Evolutionary conservation across 768 basidiomycete species (phyloP).

Genomic region (Boletus tomentosulus): DNA sequence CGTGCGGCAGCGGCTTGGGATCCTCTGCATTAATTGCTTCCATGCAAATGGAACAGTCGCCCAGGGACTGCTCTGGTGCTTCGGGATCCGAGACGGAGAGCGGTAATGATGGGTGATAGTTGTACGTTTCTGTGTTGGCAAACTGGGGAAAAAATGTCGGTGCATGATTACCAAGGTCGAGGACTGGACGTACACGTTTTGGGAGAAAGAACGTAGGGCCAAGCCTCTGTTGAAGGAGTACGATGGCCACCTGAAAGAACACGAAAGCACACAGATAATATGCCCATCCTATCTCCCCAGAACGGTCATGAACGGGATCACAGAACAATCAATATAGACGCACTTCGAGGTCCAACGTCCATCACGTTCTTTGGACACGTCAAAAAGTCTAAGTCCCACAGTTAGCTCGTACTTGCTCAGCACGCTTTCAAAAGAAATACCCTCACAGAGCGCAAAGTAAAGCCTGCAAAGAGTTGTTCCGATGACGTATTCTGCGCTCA

Average conservation of each 20-base stretch:
- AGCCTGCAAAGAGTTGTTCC: constrained; percentile 73
- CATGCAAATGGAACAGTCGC: constrained; percentile 94
- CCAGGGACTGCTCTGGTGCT: constrained; percentile 68
- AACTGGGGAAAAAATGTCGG: constrained; percentile 39
- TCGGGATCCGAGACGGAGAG: constrained; percentile 57
- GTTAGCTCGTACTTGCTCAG: background rate
- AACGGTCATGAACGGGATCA: background rate
- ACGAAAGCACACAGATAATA: constrained; percentile 58
- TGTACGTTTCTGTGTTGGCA: constrained; percentile 56
- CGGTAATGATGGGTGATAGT: constrained; percentile 83
- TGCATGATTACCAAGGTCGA: background rate
- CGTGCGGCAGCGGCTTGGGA: constrained; percentile 32
- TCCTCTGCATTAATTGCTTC: constrained; percentile 67
- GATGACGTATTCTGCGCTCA: constrained; percentile 67
- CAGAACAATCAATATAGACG: constrained; percentile 21
- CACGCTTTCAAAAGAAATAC: background rate
- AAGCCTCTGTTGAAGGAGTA: constrained; percentile 70
- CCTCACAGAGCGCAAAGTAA: constrained; percentile 71
- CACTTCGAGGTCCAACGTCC: constrained; percentile 72
- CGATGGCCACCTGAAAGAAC: constrained; percentile 52
- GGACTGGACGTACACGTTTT: constrained; percentile 43
- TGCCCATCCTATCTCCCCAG: constrained; percentile 52
- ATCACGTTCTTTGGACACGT: constrained; percentile 83
- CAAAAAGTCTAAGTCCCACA: constrained; percentile 60
- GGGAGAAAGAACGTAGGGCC: constrained; percentile 87